Percentiles rank a stretch among this genome's conserved stretches.
phyloP scores from a whole-genome alignment of 805 yeast species.

The Saccharomyces jurei region DNA sequence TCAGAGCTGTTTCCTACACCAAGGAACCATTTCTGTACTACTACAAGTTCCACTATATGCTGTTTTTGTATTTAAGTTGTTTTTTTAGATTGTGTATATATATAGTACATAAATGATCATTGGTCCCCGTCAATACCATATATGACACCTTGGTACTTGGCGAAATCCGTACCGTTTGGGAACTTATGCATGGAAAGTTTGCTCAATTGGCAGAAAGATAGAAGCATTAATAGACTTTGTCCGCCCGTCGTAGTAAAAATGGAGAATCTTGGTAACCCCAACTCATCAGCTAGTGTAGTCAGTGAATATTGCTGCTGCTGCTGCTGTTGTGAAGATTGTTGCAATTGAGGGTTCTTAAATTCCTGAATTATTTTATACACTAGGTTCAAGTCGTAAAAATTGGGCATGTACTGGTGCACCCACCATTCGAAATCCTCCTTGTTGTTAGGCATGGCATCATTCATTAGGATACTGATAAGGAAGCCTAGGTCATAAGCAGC shows the following conservation, averaged over 20 bases:
- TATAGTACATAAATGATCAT: not conserved
- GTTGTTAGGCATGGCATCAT: slow-evolving; percentile 68
- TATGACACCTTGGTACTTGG: slow-evolving; percentile 41
- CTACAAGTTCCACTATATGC: not conserved
- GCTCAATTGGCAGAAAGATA: slow-evolving; percentile 54
- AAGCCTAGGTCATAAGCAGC: slow-evolving; percentile 94
- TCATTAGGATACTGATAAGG: slow-evolving; percentile 65
- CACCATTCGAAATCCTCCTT: slow-evolving; percentile 71
- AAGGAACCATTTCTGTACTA: not conserved
- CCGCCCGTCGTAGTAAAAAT: slow-evolving; percentile 55
- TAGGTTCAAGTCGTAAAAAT: slow-evolving; percentile 71
- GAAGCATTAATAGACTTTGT: slow-evolving; percentile 51
- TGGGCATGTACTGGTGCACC: slow-evolving; percentile 68
- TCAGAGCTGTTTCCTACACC: not conserved
- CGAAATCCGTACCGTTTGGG: slow-evolving; percentile 31
- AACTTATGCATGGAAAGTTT: slow-evolving; percentile 28
- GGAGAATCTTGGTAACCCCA: slow-evolving; percentile 53
- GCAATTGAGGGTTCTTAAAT: slow-evolving; percentile 14
- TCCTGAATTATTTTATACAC: slow-evolving; percentile 32
- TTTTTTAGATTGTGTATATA: not conserved
- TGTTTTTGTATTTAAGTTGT: not conserved
- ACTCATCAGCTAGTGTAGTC: slow-evolving; percentile 61
- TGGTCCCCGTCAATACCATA: slow-evolving; percentile 39
- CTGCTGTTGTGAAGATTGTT: slow-evolving; percentile 5
- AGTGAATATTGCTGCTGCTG: slow-evolving; percentile 27